Evolutionary conservation across 306 rosid genomes (phyloP).

Genomic region (Geum urbanum): DNA sequence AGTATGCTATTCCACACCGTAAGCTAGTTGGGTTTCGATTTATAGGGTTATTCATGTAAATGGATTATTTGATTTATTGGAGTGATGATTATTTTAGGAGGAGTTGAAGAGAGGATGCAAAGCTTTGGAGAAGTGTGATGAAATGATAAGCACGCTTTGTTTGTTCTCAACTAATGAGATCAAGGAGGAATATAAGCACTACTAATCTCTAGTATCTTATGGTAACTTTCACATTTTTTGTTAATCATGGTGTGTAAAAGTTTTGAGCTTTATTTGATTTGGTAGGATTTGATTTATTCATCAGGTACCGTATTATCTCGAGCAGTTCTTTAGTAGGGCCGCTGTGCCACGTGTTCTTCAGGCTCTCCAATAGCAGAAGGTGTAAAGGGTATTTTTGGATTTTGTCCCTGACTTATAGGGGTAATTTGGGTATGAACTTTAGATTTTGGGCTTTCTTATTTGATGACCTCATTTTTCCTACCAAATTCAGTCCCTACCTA

Average conservation of each 20-base stretch:
- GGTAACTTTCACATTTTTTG: conserved; percentile 41
- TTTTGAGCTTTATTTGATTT: background rate
- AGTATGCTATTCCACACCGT: conserved; percentile 28
- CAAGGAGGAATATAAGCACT: conserved; percentile 87
- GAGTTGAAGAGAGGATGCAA: conserved; percentile 61
- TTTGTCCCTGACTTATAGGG: too few relatives aligned
- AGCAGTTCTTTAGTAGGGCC: too few relatives aligned
- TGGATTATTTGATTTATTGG: background rate
- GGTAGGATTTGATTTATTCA: conserved; percentile 11
- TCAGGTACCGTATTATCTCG: conserved; percentile 94
- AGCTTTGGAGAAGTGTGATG: conserved; percentile 63
- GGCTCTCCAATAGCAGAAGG: too few relatives aligned
- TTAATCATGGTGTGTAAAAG: background rate
- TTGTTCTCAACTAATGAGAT: conserved; percentile 84
- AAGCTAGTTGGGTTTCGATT: background rate
- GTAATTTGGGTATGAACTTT: too few relatives aligned
- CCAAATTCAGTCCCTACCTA: too few relatives aligned
- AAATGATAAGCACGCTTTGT: conserved; percentile 71
- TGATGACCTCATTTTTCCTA: too few relatives aligned
- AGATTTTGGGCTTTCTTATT: too few relatives aligned
- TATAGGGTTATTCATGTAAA: background rate
- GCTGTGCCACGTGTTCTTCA: too few relatives aligned
- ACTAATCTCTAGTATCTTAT: conserved; percentile 69
- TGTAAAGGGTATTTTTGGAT: too few relatives aligned
- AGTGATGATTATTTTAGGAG: conserved; percentile 39